phyloP scores from a whole-genome alignment of 176 grass and related monocot species.

The Zizania latifolia region DNA sequence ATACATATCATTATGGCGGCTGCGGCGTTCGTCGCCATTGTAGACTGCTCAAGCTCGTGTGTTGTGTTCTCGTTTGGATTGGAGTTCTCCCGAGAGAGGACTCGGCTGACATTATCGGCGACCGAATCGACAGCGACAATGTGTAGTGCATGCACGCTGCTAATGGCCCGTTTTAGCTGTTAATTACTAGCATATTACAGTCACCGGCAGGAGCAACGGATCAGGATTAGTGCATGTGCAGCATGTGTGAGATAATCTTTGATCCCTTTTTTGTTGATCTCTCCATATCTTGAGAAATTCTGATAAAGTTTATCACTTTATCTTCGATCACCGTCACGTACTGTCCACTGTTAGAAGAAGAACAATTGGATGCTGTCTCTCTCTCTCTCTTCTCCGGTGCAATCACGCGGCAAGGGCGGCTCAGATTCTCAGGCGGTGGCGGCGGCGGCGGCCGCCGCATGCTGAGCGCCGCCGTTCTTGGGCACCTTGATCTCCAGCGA shows the following conservation, averaged over 20 bases:
- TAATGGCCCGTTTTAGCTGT: not conserved
- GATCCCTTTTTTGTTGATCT: not conserved
- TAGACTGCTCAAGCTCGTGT: too few relatives aligned
- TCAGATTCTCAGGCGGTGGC: constrained; percentile 31
- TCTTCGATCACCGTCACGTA: constrained; percentile 11
- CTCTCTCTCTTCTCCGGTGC: too few relatives aligned
- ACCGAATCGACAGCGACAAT: constrained; percentile 17
- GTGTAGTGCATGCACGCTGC: not conserved
- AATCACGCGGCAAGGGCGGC: constrained; percentile 11
- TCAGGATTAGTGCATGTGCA: not conserved
- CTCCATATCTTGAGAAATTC: constrained; percentile 29
- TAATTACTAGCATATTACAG: constrained; percentile 21
- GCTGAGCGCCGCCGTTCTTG: constrained; percentile 41
- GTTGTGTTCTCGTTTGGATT: too few relatives aligned
- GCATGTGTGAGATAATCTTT: not conserved
- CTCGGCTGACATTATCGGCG: too few relatives aligned
- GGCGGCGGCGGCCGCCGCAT: constrained; percentile 10
- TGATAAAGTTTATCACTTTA: constrained; percentile 7
- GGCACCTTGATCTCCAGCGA: constrained; percentile 71
- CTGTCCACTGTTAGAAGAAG: constrained; percentile 4
- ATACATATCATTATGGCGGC: too few relatives aligned
- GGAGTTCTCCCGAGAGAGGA: too few relatives aligned
- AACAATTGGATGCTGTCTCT: constrained; percentile 32
- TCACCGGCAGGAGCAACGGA: not conserved
- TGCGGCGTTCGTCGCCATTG: too few relatives aligned